Conservation (phyloP, 345 rosid species). For the Mangifera indica region DNA sequence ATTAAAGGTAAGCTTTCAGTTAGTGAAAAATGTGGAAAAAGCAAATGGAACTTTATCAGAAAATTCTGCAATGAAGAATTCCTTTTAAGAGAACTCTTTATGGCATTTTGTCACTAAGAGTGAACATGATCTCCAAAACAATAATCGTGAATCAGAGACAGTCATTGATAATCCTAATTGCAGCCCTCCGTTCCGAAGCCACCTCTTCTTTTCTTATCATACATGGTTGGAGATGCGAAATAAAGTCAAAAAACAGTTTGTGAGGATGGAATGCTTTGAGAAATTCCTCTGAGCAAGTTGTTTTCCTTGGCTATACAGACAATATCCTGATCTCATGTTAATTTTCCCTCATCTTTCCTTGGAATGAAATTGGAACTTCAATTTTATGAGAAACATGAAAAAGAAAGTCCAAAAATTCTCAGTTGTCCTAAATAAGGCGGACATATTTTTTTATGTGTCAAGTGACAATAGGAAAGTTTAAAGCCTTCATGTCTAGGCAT, state of each 20-base stretch:
- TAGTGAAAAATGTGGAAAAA: background rate
- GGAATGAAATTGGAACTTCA: background rate
- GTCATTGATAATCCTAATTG: background rate
- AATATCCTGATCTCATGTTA: background rate
- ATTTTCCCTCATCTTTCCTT: background rate
- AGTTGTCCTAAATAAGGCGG: too few relatives aligned
- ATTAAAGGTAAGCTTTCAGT: background rate
- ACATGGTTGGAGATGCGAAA: background rate
- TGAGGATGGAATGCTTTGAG: background rate
- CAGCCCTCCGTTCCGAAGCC: background rate
- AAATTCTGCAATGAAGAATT: background rate
- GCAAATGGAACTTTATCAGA: background rate
- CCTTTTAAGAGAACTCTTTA: background rate
- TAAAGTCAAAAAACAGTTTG: background rate
- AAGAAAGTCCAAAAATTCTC: background rate
- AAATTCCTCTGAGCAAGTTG: background rate
- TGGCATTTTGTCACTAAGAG: background rate
- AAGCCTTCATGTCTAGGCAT: background rate
- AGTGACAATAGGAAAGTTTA: background rate
- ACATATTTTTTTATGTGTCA: background rate
- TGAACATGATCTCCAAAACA: background rate
- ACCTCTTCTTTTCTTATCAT: too few relatives aligned
- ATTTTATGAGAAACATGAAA: background rate
- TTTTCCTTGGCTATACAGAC: too few relatives aligned
- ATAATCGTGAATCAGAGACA: background rate